Evolutionary conservation across 495 filamentous ascomycete genomes (phyloP), one percentile per base, ranked within the genome.

Genomic region (Cryomyces minteri): DNA sequence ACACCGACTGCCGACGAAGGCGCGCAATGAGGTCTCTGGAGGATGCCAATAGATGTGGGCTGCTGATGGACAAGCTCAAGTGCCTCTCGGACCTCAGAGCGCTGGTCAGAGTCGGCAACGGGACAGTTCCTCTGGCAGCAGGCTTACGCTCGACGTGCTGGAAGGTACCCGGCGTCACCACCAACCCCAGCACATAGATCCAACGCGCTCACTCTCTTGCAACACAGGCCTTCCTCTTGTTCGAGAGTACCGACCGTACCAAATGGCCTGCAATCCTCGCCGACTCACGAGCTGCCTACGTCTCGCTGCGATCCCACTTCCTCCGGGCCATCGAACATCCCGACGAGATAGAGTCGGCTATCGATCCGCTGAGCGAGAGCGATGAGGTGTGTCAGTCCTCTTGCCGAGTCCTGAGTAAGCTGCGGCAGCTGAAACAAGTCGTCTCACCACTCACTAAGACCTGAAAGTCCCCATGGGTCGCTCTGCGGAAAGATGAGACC

Each of bases 81-180:
- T 49, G 54, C 5, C 36, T 84, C 48, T 62, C 65, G 43, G 75
- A 84, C 48, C 70, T 94, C 6, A 77, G 74, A 58, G 67, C 66
- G 37, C 73, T 76, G 4, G 70, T 88, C 32, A 79, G 68, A 54
- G 54, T 61, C 44, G 65, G 73, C 57, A 71, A 65, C 52, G 61
- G 60, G 44, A 62, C 45, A 8, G 42, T 43, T 6, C 28, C 42
- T 11, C 62, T 54, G 72, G 67, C 56, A 33, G 69, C 73, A 37
- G 85, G 86, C 14, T 71, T 88, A 45, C 73, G 90, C 36, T 94
- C 87, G 28, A 70, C 94, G 41, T 94, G 84, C 62, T 98, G 90
- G 90, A 95, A 92, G 77, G 84, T 77, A n/a, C n/a, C n/a, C n/a
- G n/a, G 12, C 37, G n/a, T 5, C 6, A 12, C 33, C 36, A 36